phyloP scores from a whole-genome alignment of 2,329 filamentous ascomycete species.

The Macrophomina phaseolina region DNA sequence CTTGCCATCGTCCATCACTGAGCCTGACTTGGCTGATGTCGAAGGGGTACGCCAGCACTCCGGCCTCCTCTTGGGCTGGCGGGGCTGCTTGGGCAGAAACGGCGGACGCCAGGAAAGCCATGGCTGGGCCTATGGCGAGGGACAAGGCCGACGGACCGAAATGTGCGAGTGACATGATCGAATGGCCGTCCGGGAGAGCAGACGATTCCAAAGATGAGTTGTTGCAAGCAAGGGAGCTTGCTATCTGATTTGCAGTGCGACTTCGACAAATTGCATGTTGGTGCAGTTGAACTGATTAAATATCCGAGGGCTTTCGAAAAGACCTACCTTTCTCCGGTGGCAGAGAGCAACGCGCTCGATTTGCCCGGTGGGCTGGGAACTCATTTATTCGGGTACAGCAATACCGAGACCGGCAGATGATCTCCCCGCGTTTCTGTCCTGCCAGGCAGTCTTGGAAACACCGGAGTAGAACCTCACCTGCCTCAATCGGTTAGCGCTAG shows the following conservation, averaged over 20 bases:
- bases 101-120: neutral
- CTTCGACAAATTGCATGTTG: neutral
- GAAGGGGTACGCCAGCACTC: constrained; percentile 46
- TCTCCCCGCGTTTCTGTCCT: neutral
- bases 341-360: neutral
- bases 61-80: constrained; percentile 37
- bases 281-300: neutral
- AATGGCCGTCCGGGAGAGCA: no score
- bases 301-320: neutral
- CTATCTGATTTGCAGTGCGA: neutral
- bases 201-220: no score
- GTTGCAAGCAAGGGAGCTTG: no score
- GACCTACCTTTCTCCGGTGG: neutral
- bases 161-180: neutral
- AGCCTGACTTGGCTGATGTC: constrained; percentile 50
- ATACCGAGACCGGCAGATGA: neutral
- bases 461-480: neutral
- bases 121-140: neutral
- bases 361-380: neutral
- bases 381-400: neutral
- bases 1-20: constrained; percentile 47
- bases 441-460: neutral
- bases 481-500: neutral
- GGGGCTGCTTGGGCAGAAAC: constrained; percentile 35
- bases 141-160: neutral